These are phyloP conservation scores for Rugonectria rugulosa DNA, from an alignment of 2,329 filamentous ascomycete species.

Conservation along the genomic window DNA sequence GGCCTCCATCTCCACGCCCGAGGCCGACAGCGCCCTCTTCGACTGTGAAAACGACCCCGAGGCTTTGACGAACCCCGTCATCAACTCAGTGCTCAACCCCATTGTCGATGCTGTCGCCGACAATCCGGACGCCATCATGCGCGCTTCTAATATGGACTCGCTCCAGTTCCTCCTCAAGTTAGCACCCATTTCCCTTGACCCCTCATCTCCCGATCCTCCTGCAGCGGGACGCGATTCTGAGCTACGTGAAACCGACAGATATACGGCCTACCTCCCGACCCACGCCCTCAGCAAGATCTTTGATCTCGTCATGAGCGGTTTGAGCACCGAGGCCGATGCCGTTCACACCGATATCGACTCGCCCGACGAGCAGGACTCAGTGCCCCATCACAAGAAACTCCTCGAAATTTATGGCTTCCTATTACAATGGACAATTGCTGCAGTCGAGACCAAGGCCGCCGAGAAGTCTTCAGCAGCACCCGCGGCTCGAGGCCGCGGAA, in stretches of 20 bases:
- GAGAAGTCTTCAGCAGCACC: conserved; percentile 80
- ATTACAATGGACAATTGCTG: conserved; percentile 92
- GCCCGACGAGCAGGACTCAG: conserved; percentile 83
- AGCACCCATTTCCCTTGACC: conserved; percentile 63
- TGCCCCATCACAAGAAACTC: conserved; percentile 87
- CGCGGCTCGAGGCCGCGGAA: conserved; percentile 75
- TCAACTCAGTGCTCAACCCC: conserved; percentile 87
- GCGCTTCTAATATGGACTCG: conserved; percentile 84
- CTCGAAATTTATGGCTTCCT: conserved; percentile 95
- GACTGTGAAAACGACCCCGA: conserved; percentile 95
- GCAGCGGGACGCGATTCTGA: conserved; percentile 40
- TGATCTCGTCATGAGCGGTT: conserved; percentile 85
- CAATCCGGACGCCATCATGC: conserved; percentile 86
- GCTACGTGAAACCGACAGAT: conserved; percentile 74
- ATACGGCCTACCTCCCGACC: conserved; percentile 78
- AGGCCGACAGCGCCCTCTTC: conserved; percentile 82
- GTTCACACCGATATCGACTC: conserved; percentile 87
- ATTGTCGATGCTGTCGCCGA: conserved; percentile 93
- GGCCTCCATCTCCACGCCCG: conserved; percentile 79
- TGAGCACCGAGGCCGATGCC: conserved; percentile 84
- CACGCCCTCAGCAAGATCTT: conserved; percentile 91
- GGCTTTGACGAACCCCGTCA: conserved; percentile 75
- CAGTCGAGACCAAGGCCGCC: conserved; percentile 91
- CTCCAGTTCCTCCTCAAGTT: conserved; percentile 97
- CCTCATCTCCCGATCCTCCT: conserved; percentile 27